These are phyloP conservation scores for Aureobasidium sp. DNA, from an alignment of 2,329 filamentous ascomycete species.

Conservation along the genomic window DNA sequence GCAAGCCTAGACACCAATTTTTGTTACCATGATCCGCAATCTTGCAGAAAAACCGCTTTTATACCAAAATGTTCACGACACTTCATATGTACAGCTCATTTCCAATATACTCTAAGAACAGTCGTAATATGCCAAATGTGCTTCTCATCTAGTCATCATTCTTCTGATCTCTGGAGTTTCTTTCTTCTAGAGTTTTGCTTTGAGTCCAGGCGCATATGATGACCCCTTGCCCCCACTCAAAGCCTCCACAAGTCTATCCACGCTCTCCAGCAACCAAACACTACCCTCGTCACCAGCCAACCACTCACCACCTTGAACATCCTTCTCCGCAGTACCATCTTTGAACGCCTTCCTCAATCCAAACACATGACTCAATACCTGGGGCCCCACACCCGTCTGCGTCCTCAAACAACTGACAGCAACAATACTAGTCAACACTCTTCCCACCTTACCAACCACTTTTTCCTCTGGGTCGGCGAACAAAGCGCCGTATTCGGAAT, in stretches of 20 bases:
- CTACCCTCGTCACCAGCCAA: slow-evolving; percentile 58
- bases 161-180: slow-evolving; percentile 27
- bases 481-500: slow-evolving; percentile 65
- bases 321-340: slow-evolving; percentile 50
- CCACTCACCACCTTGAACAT: slow-evolving; percentile 56
- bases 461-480: slow-evolving; percentile 57
- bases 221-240: slow-evolving; percentile 43
- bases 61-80: background rate
- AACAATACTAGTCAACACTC: slow-evolving; percentile 65
- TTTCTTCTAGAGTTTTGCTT: slow-evolving; percentile 38
- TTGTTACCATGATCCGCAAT: background rate
- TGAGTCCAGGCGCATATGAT: slow-evolving; percentile 49
- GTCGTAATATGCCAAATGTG: background rate
- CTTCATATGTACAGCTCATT: background rate
- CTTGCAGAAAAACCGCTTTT: background rate
- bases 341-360: slow-evolving; percentile 69
- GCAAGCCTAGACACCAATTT: background rate
- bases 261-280: slow-evolving; percentile 54
- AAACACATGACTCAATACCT: slow-evolving; percentile 75
- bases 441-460: slow-evolving; percentile 50
- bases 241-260: slow-evolving; percentile 53
- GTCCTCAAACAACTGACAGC: slow-evolving; percentile 68
- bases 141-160: background rate
- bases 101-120: background rate
- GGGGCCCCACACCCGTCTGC: slow-evolving; percentile 75